Conservation (phyloP, 2,329 filamentous ascomycete genomes). For the Botrytis squamosa region DNA sequence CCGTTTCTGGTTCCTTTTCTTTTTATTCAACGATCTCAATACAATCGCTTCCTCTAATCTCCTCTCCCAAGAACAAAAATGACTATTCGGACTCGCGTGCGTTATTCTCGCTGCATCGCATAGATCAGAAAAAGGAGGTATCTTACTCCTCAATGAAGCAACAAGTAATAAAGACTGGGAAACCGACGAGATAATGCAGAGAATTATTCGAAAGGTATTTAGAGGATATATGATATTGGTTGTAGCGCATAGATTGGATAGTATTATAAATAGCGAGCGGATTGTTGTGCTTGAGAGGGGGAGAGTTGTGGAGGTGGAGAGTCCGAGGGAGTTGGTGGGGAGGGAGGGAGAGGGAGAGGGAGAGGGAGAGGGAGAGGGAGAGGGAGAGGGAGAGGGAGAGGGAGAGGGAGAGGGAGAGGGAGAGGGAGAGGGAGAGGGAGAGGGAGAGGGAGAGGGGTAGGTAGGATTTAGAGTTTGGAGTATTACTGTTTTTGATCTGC, state of each 20-base stretch:
- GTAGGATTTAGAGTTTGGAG: neutral
- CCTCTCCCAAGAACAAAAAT: neutral
- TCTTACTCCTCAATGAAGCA: neutral
- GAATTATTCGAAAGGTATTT: slow-evolving; percentile 53
- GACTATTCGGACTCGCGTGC: neutral
- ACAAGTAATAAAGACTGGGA: slow-evolving; percentile 31
- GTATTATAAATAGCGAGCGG: slow-evolving; percentile 51
- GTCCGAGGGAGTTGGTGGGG: neutral
- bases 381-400: too few relatives aligned
- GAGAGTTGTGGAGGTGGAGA: slow-evolving; percentile 21
- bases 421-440: too few relatives aligned
- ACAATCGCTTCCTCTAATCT: neutral
- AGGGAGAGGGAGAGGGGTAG: neutral
- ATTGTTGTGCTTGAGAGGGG: slow-evolving; percentile 50
- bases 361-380: too few relatives aligned
- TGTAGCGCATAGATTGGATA: slow-evolving; percentile 42
- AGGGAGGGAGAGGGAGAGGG: neutral
- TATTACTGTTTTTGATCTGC: neutral
- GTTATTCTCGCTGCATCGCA: neutral
- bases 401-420: too few relatives aligned
- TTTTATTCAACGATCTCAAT: neutral
- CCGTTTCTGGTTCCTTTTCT: neutral
- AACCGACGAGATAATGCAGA: slow-evolving; percentile 56
- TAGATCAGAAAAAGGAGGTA: neutral
- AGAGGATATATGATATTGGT: slow-evolving; percentile 51